phyloP scores from a whole-genome alignment of 1,139 yeast species.

The Schwanniomyces etchellsii region DNA sequence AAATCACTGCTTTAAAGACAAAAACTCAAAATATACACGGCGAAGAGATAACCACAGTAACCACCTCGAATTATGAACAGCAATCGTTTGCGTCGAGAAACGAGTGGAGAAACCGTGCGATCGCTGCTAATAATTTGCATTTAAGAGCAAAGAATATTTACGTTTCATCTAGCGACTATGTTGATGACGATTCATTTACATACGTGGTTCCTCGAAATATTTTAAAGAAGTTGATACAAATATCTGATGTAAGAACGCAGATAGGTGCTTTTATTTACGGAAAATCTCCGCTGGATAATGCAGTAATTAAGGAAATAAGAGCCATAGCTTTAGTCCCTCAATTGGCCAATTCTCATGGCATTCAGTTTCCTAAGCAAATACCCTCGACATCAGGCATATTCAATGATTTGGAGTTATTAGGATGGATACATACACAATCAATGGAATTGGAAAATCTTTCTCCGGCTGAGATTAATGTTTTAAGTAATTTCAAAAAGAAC shows the following conservation, averaged over 20 bases:
- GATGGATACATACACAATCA: constrained; percentile 78
- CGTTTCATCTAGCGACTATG: constrained; percentile 51
- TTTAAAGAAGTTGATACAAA: constrained; percentile 69
- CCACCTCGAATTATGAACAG: constrained; percentile 87
- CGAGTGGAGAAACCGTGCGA: constrained; percentile 89
- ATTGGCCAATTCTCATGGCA: constrained; percentile 64
- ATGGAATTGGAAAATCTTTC: constrained; percentile 57
- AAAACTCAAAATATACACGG: constrained; percentile 91
- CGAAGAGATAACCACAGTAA: constrained; percentile 89
- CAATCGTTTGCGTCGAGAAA: constrained; percentile 76
- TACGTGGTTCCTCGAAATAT: constrained; percentile 80
- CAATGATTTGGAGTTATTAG: constrained; percentile 55
- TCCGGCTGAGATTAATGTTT: constrained; percentile 68
- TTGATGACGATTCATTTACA: constrained; percentile 49
- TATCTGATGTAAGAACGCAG: constrained; percentile 78
- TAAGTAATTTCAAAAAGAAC: constrained; percentile 39
- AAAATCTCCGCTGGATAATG: constrained; percentile 61
- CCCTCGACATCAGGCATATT: constrained; percentile 32
- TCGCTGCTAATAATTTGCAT: constrained; percentile 69
- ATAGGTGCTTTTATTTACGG: constrained; percentile 84
- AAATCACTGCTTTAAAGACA: constrained; percentile 74
- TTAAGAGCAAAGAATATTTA: constrained; percentile 73
- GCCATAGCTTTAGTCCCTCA: constrained; percentile 85
- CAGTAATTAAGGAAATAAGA: constrained; percentile 69
- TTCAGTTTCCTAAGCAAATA: constrained; percentile 51